Base-by-base conservation (phyloP, 2,329 filamentous ascomycete genomes). In the Leptosphaerulina australis region DNA sequence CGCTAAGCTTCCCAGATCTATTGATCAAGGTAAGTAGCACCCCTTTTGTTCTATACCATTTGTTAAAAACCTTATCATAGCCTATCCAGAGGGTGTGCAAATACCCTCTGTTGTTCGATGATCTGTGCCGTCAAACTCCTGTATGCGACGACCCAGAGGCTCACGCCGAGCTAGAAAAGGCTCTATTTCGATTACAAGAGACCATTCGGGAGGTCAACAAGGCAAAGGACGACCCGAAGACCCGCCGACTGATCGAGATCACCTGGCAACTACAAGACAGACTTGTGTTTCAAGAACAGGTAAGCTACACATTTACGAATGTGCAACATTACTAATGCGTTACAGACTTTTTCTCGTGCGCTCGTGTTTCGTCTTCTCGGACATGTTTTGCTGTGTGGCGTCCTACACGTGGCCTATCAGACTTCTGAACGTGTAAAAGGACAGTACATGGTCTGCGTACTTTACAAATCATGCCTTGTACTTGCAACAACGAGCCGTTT, bases 31-130 rank as follows among this genome's bases (percentile, higher is more conserved):
- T 90, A 62, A 58, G 72, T 18, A 17, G 5, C 4, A 8, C 2
- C 2, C 25, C 11, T 14, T 2, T 1, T 2, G 3, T 3, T 14
- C 12, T 22, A 11, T 39, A 17, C 10, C 17, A 26, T 10, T 38
- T 24, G 5, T 11, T 53, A 21, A 40, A 18, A 11, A 39, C 37
- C 44, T n/a, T 11, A 5, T 15, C 22, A 12, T 45, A 96, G 90
- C 94, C 93, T 0, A 92, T 97, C 15, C 93, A 99, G 73, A 83
- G 93, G 46, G 83, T 97, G 17, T 96, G 91, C 77, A 91, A 88
- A 74, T 97, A 97, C 67, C 91, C 91, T 9, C 78, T 99, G 3
- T 78, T 97, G 2, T 92, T 97, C 64, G 81, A 85, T 4, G 91
- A 97, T 64, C 79, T 99, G 7, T 80, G 92, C 52, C 92, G 88